Conservation (phyloP, 2,329 filamentous ascomycete species). For the Allantophomopsis cytisporea region DNA sequence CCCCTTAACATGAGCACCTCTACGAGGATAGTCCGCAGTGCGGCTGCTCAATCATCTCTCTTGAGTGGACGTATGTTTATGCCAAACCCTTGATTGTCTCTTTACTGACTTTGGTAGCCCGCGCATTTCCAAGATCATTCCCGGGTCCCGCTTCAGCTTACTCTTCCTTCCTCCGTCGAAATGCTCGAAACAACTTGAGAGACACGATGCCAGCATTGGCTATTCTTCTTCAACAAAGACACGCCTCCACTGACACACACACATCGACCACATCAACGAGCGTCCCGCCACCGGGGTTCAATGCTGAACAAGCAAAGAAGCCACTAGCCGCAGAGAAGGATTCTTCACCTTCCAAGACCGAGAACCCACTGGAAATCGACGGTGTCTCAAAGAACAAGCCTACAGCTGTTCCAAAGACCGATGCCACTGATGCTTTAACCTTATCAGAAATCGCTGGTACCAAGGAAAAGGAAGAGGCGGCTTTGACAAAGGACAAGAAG, state of each 20-base stretch:
- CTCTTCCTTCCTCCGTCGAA: constrained; percentile 17
- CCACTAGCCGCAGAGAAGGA: constrained; percentile 31
- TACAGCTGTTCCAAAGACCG: constrained; percentile 17
- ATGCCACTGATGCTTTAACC: constrained; percentile 13
- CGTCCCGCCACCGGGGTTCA: constrained; percentile 58
- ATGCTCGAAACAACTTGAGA: constrained; percentile 15
- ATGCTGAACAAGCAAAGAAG: constrained; percentile 54
- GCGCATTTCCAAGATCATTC: constrained; percentile 13
- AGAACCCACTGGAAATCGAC: constrained; percentile 12
- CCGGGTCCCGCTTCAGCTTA: constrained; percentile 15
- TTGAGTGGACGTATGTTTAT: constrained; percentile 12
- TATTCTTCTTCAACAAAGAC: constrained; percentile 40
- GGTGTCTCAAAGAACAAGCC: constrained; percentile 10
- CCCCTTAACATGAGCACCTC: constrained; percentile 17
- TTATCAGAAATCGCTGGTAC: constrained; percentile 49
- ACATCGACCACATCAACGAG: constrained; percentile 27
- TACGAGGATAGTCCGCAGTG: constrained; percentile 20
- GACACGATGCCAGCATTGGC: constrained; percentile 32
- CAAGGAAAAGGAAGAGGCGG: constrained; percentile 38
- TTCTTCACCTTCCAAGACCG: constrained; percentile 12
- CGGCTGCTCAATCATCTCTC: constrained; percentile 16
- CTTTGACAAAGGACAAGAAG: constrained; percentile 53
- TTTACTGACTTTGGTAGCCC: constrained; percentile 8
- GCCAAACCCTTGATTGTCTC: neutral
- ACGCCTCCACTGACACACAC: constrained; percentile 45